Evolutionary conservation across 108 stramenopile species (phyloP), one percentile per base, ranked within the genome.

Genomic region (Bacterosira constricta): DNA sequence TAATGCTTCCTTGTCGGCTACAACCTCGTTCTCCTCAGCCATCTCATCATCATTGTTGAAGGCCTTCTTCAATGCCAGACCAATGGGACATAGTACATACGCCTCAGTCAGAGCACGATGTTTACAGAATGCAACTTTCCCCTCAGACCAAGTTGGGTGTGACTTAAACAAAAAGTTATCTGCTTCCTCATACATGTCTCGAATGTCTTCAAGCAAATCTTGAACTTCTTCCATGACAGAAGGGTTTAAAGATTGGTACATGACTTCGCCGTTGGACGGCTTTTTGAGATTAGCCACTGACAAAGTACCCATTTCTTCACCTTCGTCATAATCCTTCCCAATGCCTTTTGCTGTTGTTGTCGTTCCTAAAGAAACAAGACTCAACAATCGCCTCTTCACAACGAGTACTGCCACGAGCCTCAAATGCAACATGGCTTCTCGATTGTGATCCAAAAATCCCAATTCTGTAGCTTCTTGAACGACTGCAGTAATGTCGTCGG

Each of bases 111-210:
- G 29, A 36, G 86, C 83, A 9, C 85, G 77, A 52, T 94, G 86
- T 2, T 70, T 73, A 76, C 86, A 87, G 32, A 86, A 63, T 6
- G 51, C 26, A 1, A 73, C 66, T 63, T 85, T 80, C 9, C 89
- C 90, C 21, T 85, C 86, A n/a, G 64, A 35, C 83, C 80, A 85
- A 23, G 67, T 63, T 11, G 64, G 17, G 46, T 84, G 75, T 30
- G 81, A 68, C 45, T 88, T 79, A 35, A 67, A 63, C 32, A 95
- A 64, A 66, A 80, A 89, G 8, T 42, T 46, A 46, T 91, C 90
- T 10, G 85, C 69, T 32, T 80, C 86, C 38, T 90, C 90, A 65
- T 83, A 93, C 72, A 93, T 78, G 30, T 94, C 92, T 32, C 83
- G 71, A 18, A 90, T 68, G 54, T 96, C 95, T 66, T 85, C 85